A percentile compares a stretch with the other conserved stretches of the same genome.
Conservation (phyloP, 345 rosid genomes). For the Rhodamnia argentea region DNA sequence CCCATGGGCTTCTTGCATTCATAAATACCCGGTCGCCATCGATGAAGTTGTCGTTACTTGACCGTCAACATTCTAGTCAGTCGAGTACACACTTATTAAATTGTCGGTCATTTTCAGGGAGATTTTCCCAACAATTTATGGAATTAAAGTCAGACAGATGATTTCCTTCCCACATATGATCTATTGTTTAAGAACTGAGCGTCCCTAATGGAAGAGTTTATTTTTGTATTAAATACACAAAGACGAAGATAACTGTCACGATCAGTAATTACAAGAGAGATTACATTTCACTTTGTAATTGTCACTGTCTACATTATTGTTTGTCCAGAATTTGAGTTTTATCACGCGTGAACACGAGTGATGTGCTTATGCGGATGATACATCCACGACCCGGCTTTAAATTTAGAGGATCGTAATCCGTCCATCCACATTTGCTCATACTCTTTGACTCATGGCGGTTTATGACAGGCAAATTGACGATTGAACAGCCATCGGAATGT, state of each 20-base stretch:
- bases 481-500: background rate
- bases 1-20: slow-evolving; percentile 31
- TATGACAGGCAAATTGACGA: background rate
- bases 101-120: background rate
- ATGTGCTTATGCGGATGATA: no score
- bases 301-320: background rate
- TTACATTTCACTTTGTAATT: background rate
- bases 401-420: no score
- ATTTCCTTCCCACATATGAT: background rate
- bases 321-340: no score
- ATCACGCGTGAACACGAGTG: no score
- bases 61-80: background rate
- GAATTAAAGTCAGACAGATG: background rate
- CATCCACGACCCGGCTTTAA: no score
- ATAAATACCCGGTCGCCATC: slow-evolving; percentile 13
- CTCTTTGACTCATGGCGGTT: no score
- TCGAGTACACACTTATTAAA: background rate
- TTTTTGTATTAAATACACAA: background rate
- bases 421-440: no score
- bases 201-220: background rate
- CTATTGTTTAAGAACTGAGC: background rate
- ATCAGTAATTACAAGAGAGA: background rate
- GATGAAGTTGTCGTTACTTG: background rate
- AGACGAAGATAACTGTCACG: no score
- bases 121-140: background rate